These are phyloP conservation scores for Castanopsis chinensis DNA, from an alignment of 306 rosid species.

Conservation along the genomic window DNA sequence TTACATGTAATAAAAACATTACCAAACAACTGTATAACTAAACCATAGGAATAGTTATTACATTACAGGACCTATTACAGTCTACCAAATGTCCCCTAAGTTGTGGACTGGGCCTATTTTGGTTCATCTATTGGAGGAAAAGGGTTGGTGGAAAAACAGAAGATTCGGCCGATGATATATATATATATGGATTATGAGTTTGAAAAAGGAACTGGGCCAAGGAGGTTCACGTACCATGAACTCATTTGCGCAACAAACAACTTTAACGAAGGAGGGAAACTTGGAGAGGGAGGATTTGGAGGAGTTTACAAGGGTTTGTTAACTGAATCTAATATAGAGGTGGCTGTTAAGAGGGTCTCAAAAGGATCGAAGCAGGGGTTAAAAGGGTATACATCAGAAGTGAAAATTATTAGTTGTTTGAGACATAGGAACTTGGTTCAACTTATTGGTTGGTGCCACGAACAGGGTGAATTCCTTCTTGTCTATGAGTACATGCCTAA, in stretches of 20 bases:
- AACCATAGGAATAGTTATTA: no score
- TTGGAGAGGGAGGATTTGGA: slow-evolving; percentile 79
- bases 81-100: no score
- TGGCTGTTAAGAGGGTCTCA: slow-evolving; percentile 71
- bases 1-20: no score
- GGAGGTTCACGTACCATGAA: slow-evolving; percentile 54
- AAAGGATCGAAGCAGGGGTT: slow-evolving; percentile 74
- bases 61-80: no score
- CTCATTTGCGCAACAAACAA: slow-evolving; percentile 45
- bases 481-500: slow-evolving; percentile 70
- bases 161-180: slow-evolving; percentile 23
- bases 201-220: slow-evolving; percentile 61
- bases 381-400: slow-evolving; percentile 72
- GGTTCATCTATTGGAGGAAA: slow-evolving; percentile 44
- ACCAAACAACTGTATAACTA: no score
- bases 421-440: slow-evolving; percentile 75
- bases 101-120: slow-evolving; percentile 38
- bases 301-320: slow-evolving; percentile 65
- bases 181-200: slow-evolving; percentile 55
- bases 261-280: slow-evolving; percentile 53
- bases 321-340: slow-evolving; percentile 30
- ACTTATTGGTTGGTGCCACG: slow-evolving; percentile 84
- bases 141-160: slow-evolving; percentile 9
- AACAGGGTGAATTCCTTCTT: slow-evolving; percentile 61
- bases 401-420: slow-evolving; percentile 58